Evolutionary conservation across 495 filamentous ascomycete species (phyloP), one percentile per base, ranked within the genome.

Genomic region (Acidiella bohemica): DNA sequence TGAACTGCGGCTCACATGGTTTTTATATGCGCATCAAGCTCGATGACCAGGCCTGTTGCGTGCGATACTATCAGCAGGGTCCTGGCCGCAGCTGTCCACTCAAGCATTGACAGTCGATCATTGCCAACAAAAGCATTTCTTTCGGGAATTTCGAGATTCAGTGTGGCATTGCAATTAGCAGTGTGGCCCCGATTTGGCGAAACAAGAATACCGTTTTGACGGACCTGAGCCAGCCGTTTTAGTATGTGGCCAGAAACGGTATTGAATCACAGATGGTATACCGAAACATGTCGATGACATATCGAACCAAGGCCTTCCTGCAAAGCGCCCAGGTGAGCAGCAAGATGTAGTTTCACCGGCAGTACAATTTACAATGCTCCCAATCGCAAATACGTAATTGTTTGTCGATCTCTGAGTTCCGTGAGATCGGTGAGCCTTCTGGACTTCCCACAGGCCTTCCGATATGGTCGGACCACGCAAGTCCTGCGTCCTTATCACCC

Each of bases 131-230:
- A 33, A 35, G 28, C 11, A 32, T 12, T 8, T 31, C 33, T n/a
- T 30, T 32, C 2, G 44, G 39, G 8, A 29, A 37, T 16, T 47
- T 42, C 17, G 34, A 47, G 32, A 21, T 41, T 3, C 23, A 10
- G 12, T 47, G 44, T 21, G 44, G 44, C 5, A 42, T 47, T 32
- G 44, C 32, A 7, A 47, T 42, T 24, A 27, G 30, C 4, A 42
- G 40, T 23, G n/a, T 42, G 9, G 40, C 36, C 13, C 40, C 40
- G 4, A 23, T 42, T 17, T 38, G 44, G n/a, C 23, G 36, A 35
- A 39, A 47, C 30, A 36, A 32, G 20, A 47, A 38, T 11, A 47
- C 44, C 4, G 41, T 47, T 18, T 42, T 47, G 31, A 42, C 37
- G n/a, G 28, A 47, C 26, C 19, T 41, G 16, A 29, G 5, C 6